Evolutionary conservation across 805 yeast species (phyloP).

Genomic region (Suhomyces canberraensis): DNA sequence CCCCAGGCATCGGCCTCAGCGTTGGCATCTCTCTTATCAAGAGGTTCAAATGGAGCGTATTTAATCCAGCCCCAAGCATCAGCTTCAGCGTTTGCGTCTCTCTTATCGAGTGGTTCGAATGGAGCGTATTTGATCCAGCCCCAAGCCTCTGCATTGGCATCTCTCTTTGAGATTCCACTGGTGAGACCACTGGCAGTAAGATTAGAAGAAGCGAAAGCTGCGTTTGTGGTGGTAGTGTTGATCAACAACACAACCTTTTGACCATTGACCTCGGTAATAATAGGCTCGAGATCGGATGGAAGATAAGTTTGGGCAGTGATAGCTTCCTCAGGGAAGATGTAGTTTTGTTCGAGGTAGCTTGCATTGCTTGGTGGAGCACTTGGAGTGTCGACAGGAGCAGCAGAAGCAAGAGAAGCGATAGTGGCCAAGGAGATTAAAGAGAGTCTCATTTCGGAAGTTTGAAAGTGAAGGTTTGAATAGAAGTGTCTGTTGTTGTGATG

Average conservation of each 20-base stretch:
- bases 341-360: conserved; percentile 1
- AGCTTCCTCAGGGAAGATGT: conserved; percentile 13
- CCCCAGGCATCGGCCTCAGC: no score
- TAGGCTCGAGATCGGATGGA: conserved; percentile 9
- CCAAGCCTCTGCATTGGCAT: conserved; percentile 8
- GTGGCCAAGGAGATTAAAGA: conserved; percentile 9
- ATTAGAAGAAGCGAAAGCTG: conserved; percentile 1
- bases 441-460: conserved; percentile 13
- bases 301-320: conserved; percentile 7
- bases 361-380: neutral
- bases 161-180: conserved; percentile 2
- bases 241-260: conserved; percentile 10
- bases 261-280: conserved; percentile 10
- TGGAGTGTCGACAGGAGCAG: conserved; percentile 10
- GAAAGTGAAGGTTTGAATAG: no score
- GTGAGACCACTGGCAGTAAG: neutral
- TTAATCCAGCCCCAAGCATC: conserved; percentile 3
- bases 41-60: conserved; percentile 7
- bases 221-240: conserved; percentile 12
- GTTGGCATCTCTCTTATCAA: conserved; percentile 10
- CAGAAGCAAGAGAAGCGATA: conserved; percentile 5
- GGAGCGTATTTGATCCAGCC: conserved; percentile 6
- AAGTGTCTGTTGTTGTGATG: no score
- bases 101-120: conserved; percentile 11
- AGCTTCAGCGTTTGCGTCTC: conserved; percentile 12